A percentile compares a stretch with the other conserved stretches of the same genome.
These are phyloP conservation scores for Rheum nobile DNA, from an alignment of 148 eudicot genomes.

Conservation along the genomic window DNA sequence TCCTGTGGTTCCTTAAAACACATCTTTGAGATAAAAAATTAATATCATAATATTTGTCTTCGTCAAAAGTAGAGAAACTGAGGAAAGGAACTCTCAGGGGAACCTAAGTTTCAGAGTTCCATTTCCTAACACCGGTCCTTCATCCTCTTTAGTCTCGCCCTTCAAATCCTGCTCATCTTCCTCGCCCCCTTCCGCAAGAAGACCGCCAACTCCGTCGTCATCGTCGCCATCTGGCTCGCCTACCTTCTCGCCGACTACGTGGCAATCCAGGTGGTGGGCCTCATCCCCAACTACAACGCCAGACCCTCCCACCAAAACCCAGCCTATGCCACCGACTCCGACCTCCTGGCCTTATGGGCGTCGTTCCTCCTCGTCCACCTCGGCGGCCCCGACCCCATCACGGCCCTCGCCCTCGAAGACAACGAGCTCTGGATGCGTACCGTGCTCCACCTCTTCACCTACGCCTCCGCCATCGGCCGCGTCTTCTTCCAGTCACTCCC, in stretches of 20 bases:
- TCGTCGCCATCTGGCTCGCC: conserved; percentile 26
- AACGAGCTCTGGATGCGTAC: conserved; percentile 38
- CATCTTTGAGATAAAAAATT: no score
- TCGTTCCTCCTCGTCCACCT: conserved; percentile 15
- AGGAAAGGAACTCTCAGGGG: no score
- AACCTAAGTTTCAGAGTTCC: no score
- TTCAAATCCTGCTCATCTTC: conserved; percentile 21
- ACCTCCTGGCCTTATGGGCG: conserved; percentile 16
- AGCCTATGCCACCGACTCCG: neutral
- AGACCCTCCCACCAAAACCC: neutral
- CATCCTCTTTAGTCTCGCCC: conserved; percentile 19
- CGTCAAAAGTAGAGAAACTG: no score
- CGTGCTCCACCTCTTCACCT: conserved; percentile 20
- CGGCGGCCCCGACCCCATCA: conserved; percentile 22
- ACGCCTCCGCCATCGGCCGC: conserved; percentile 15
- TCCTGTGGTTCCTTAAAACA: no score
- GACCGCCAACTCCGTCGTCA: conserved; percentile 8
- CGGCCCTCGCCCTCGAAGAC: conserved; percentile 17
- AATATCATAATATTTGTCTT: no score
- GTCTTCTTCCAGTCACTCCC: conserved; percentile 19
- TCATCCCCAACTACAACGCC: conserved; percentile 21
- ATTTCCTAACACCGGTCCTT: no score
- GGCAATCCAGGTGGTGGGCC: conserved; percentile 26
- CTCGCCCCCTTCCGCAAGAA: conserved; percentile 23
- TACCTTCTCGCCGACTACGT: conserved; percentile 28